A percentile compares a stretch with the other conserved stretches of the same genome.
Conservation (phyloP, 257 asterid genomes). For the Cynanchum wilfordii region DNA sequence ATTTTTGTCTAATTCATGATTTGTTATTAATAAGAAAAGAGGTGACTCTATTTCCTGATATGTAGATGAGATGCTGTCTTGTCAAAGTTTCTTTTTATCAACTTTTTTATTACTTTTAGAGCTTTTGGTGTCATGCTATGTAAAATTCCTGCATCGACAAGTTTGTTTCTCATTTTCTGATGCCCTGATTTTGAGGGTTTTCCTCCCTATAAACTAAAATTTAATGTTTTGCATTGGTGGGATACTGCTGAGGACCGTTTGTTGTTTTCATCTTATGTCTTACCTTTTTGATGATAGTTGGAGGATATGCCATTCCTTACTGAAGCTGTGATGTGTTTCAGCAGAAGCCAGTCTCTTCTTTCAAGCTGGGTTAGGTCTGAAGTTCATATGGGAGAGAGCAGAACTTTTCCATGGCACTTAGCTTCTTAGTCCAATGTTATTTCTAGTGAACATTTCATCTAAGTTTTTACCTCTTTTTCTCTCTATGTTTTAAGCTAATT, state of each 20-base stretch:
- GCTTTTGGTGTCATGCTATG: neutral
- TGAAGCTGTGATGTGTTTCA: constrained; percentile 27
- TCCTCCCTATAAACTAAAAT: too few relatives aligned
- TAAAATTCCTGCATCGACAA: neutral
- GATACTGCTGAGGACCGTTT: neutral
- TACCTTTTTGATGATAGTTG: constrained; percentile 36
- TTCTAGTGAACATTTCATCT: constrained; percentile 37
- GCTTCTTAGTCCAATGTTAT: constrained; percentile 29
- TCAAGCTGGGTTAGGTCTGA: constrained; percentile 18
- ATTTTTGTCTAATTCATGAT: neutral
- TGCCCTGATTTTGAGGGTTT: neutral
- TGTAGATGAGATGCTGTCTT: neutral
- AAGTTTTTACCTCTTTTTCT: constrained; percentile 29
- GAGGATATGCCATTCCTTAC: constrained; percentile 19
- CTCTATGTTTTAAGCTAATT: constrained; percentile 30
- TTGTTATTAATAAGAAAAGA: neutral
- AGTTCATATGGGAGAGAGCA: constrained; percentile 30
- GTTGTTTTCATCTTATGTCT: constrained; percentile 20
- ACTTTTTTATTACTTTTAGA: neutral
- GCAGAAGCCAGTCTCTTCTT: constrained; percentile 33
- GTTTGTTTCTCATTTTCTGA: neutral
- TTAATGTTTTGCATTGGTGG: neutral
- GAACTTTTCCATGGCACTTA: constrained; percentile 31
- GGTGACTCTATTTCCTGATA: neutral
- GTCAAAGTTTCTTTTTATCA: neutral